Evolutionary conservation across 148 eudicot species (phyloP), one percentile per base, ranked within the genome.

Genomic region (Polygonum aviculare): DNA sequence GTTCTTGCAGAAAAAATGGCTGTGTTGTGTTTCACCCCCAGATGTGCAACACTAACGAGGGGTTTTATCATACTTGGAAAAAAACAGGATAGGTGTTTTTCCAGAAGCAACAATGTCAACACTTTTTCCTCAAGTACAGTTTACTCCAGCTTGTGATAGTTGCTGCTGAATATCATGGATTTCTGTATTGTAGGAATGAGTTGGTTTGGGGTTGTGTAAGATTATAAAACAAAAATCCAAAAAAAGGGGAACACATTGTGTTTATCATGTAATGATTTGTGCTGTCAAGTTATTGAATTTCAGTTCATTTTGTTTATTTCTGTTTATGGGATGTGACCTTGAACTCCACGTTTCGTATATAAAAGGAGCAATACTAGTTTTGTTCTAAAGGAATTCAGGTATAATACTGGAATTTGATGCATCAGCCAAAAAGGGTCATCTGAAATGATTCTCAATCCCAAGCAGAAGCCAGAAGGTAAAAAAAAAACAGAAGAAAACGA

Each of bases 1-100:
- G 40, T 73, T 51, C 74, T 72, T 86, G 91, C 93, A 92, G 97
- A 92, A 90, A 79, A 88, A 86, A 77, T 92, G 94, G 94, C 77
- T 88, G 73, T 92, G 97, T 89, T 92, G 97, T 79, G 78, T 87
- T 78, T 85, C 85, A 78, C 80, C 84, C 69, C 94, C 93, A 26
- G 81, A 82, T 63, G 91, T 86, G 67, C 90, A 90, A 75, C 85
- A 90, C 84, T 90, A 88, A 92, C 74, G 74, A 72, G 78, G 50
- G 22, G 62, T 74, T 44, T 35, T 55, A 74, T 12, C 2, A 10
- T 31, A 5, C 18, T 2, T 31, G 40, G 40, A 63, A 63, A 63
- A 63, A 63, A 63, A 8, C 73, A 75, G 77, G 80, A 69, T 75
- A 72, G 79, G 72, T 80, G 47, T 69, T 77, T 67, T 78, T 77